These are phyloP conservation scores for Oldenlandia corymbosa DNA, from an alignment of 257 asterid species.

Conservation along the genomic window DNA sequence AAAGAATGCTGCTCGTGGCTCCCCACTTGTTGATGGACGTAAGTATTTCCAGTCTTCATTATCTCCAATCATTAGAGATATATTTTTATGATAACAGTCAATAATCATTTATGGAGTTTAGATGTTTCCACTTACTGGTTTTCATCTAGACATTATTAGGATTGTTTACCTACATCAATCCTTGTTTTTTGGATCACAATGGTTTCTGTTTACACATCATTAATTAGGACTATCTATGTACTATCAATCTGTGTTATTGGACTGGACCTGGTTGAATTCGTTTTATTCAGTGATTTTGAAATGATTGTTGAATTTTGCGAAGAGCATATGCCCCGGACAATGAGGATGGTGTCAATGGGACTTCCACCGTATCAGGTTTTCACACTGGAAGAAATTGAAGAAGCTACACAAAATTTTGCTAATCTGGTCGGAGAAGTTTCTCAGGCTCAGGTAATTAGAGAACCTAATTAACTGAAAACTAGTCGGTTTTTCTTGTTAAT, in stretches of 20 bases:
- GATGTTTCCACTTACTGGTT: not conserved
- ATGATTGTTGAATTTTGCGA: not conserved
- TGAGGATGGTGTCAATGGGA: conserved; percentile 72
- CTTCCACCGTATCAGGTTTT: conserved; percentile 88
- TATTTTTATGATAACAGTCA: not conserved
- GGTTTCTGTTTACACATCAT: not conserved
- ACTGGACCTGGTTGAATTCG: too few species aligned
- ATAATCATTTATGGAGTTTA: not conserved
- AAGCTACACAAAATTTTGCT: conserved; percentile 74
- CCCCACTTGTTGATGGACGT: conserved; percentile 56
- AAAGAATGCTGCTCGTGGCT: conserved; percentile 35
- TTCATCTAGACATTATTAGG: not conserved
- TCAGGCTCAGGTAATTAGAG: conserved; percentile 66
- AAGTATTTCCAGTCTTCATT: conserved; percentile 20
- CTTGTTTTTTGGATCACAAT: not conserved
- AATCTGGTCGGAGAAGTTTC: conserved; percentile 81
- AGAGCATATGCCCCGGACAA: conserved; percentile 66
- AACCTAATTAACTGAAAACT: not conserved
- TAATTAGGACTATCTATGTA: too few species aligned
- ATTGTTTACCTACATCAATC: not conserved
- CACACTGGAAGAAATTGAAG: conserved; percentile 88
- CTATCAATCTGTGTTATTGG: too few species aligned
- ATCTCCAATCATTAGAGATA: not conserved
- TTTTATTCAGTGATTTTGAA: not conserved
- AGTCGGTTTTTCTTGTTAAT: not conserved